Base-by-base conservation (phyloP, 345 rosid species). In the Sisymbrium irio region DNA sequence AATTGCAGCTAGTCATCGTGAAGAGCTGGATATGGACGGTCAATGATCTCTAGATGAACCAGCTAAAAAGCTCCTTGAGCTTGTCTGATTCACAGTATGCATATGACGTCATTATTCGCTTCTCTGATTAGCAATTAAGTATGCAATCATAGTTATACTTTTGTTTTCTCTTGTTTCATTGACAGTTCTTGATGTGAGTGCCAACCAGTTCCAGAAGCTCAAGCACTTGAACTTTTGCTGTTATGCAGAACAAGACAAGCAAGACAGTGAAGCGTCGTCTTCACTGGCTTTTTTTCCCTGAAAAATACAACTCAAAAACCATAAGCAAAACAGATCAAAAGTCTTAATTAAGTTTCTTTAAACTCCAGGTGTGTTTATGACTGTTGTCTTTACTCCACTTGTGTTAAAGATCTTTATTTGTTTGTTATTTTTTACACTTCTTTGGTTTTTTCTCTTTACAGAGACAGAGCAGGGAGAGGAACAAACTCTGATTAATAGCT, bases 151-250 rank as follows among this genome's bases (percentile, higher is more conserved):
- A 45, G 70, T 69, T 9, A 13, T 15, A 20, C 25, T 62, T 50
- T 36, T 68, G 37, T 53, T 20, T 33, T 68, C 64, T 66, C 28
- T 47, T 41, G 32, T 22, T 66, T 28, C 27, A 41, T 59, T 68
- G 53, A 69, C 33, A 69, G 74, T 40, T 75, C 39, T 59, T 59
- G 62, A 32, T 59, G 20, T 19, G 66, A 55, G 20, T 55, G 79
- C 75, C 75, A 76, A 45, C 63, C 61, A 76, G 54, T 69, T 76
- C 71, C 79, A 55, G 75, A 76, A 62, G 60, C 70, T 76, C 17
- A 76, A 50, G 51, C 69, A 28, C 41, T 49, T 27, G 44, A 75
- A n/a, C 63, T 59, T 74, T 61, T 53, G 70, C 61, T 56, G 60
- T 44, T 54, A 27, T 14, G 59, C 66, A 70, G 75, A 62, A 69